phyloP scores from a whole-genome alignment of 768 basidiomycete genomes.

The Suillus bovinus region DNA sequence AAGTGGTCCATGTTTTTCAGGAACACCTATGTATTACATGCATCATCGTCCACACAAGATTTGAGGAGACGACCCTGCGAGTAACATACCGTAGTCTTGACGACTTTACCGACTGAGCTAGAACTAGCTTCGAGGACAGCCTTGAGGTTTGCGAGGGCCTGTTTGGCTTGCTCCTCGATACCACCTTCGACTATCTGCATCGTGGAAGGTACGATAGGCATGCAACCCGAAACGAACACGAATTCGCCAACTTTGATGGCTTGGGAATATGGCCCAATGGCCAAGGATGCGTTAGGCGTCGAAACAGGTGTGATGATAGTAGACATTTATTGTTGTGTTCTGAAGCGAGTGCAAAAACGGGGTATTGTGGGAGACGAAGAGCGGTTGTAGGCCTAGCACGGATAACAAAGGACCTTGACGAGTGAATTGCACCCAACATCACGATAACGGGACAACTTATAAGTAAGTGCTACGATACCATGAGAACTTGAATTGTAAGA shows the following conservation, averaged over 20 bases:
- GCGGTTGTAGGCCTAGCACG: background rate
- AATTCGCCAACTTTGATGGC: slow-evolving; percentile 82
- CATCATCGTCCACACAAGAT: too few relatives aligned
- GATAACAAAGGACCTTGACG: background rate
- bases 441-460: too few relatives aligned
- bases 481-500: background rate
- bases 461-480: background rate
- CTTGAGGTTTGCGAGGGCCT: slow-evolving; percentile 84
- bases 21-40: slow-evolving; percentile 71
- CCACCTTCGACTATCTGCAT: slow-evolving; percentile 73
- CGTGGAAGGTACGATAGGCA: slow-evolving; percentile 75
- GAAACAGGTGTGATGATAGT: slow-evolving; percentile 9
- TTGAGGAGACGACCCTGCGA: background rate
- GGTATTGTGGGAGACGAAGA: background rate
- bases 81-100: slow-evolving; percentile 83
- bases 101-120: slow-evolving; percentile 74
- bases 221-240: slow-evolving; percentile 88
- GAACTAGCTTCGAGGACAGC: slow-evolving; percentile 83
- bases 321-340: slow-evolving; percentile 1
- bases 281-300: slow-evolving; percentile 54
- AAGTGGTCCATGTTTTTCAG: slow-evolving; percentile 94
- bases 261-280: slow-evolving; percentile 88
- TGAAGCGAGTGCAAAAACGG: background rate
- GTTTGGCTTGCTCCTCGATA: slow-evolving; percentile 77
- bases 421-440: background rate